phyloP scores from a whole-genome alignment of 2,329 filamentous ascomycete species.

The Pestalotiopsis sp. region DNA sequence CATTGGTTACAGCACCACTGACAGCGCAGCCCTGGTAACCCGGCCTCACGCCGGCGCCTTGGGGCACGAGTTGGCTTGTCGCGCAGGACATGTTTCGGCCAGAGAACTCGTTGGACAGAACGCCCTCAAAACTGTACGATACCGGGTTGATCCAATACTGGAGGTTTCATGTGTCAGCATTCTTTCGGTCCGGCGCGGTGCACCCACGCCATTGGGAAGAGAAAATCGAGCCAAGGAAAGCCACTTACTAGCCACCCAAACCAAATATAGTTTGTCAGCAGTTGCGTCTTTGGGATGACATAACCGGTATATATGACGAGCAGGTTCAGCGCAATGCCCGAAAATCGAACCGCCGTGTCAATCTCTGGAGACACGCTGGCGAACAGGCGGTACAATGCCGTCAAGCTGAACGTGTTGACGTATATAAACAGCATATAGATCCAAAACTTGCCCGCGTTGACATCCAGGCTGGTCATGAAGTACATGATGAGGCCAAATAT shows the following conservation, averaged over 20 bases:
- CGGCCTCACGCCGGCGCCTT: conserved; percentile 40
- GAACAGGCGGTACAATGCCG: conserved; percentile 35
- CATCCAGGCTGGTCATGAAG: conserved; percentile 74
- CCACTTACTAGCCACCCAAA: conserved; percentile 59
- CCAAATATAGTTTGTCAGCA: conserved; percentile 66
- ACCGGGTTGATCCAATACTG: conserved; percentile 64
- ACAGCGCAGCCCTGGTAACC: conserved; percentile 58
- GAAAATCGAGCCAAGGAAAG: neutral
- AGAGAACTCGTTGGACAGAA: conserved; percentile 58
- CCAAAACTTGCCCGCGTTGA: conserved; percentile 69
- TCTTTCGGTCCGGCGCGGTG: neutral
- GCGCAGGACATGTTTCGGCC: conserved; percentile 53
- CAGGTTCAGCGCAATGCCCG: conserved; percentile 58
- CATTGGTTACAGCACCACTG: conserved; percentile 53
- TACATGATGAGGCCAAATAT: conserved; percentile 75
- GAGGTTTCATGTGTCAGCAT: neutral
- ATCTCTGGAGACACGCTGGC: conserved; percentile 40
- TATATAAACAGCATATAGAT: conserved; percentile 63
- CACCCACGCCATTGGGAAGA: neutral
- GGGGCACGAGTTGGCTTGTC: conserved; percentile 47
- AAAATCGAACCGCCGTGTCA: conserved; percentile 63
- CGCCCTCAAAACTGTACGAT: conserved; percentile 65
- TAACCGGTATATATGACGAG: conserved; percentile 72
- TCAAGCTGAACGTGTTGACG: conserved; percentile 29
- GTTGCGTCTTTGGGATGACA: conserved; percentile 58